These are phyloP conservation scores for Alternaria panax DNA, from an alignment of 2,329 filamentous ascomycete species.

Conservation along the genomic window DNA sequence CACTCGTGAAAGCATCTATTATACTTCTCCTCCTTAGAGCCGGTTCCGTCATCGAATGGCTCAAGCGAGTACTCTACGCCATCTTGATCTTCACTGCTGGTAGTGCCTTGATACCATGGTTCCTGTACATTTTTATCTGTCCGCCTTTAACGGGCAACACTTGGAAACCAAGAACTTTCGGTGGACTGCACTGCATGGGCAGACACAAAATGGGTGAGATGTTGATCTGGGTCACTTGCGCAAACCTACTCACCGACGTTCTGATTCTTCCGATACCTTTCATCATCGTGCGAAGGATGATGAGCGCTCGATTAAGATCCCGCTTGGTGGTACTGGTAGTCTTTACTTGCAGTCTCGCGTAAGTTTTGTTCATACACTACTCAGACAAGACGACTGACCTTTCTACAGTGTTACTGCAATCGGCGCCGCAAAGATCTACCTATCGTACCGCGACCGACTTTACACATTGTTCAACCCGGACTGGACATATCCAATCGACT, in stretches of 20 bases:
- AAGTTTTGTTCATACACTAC: conserved; percentile 15
- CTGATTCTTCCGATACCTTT: conserved; percentile 53
- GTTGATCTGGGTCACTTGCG: conserved; percentile 52
- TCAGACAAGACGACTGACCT: conserved; percentile 6
- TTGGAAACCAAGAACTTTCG: conserved; percentile 50
- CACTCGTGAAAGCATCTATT: conserved; percentile 52
- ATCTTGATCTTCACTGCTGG: conserved; percentile 48
- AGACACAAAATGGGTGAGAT: conserved; percentile 49
- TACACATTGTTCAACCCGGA: conserved; percentile 46
- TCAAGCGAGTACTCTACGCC: conserved; percentile 49
- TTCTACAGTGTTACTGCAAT: conserved; percentile 47
- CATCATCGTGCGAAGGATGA: conserved; percentile 51
- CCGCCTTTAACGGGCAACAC: conserved; percentile 51
- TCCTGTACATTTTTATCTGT: conserved; percentile 51
- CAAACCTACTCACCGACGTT: conserved; percentile 51
- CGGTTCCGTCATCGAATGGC: conserved; percentile 49
- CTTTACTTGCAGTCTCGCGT: conserved; percentile 52
- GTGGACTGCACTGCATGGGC: conserved; percentile 49
- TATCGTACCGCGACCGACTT: conserved; percentile 51
- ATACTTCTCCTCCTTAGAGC: conserved; percentile 50
- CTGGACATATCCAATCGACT: conserved; percentile 54
- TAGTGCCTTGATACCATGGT: conserved; percentile 47
- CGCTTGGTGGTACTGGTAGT: conserved; percentile 49
- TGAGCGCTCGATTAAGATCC: conserved; percentile 50
- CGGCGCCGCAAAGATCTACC: conserved; percentile 51